Conservation (phyloP, 2,329 filamentous ascomycete species). For the Colletotrichum karsti region DNA sequence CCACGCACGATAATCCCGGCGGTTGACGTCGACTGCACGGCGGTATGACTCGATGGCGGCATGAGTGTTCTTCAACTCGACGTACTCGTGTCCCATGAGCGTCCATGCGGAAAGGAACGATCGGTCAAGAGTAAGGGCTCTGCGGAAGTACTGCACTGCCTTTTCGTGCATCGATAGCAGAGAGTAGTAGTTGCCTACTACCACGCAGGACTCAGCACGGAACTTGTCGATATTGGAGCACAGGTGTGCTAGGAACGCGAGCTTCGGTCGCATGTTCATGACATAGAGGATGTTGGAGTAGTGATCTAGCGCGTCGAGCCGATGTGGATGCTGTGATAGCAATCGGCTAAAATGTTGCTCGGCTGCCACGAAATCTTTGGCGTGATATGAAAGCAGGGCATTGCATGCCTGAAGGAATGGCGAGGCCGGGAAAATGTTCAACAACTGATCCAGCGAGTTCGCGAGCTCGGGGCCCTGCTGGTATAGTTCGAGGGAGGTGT, state of each 20-base stretch:
- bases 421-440: constrained; percentile 85
- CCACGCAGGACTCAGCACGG: constrained; percentile 94
- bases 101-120: constrained; percentile 96
- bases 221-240: constrained; percentile 95
- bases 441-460: constrained; percentile 78
- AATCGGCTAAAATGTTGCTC: constrained; percentile 79
- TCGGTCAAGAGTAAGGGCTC: constrained; percentile 88
- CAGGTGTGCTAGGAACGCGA: constrained; percentile 91
- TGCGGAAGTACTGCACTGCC: constrained; percentile 96
- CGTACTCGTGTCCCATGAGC: constrained; percentile 98
- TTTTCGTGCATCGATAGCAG: constrained; percentile 96
- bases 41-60: constrained; percentile 97
- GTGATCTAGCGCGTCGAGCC: constrained; percentile 91
- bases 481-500: constrained; percentile 91
- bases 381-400: constrained; percentile 88
- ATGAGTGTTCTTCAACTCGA: constrained; percentile 98
- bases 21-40: constrained; percentile 93
- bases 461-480: constrained; percentile 82
- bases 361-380: constrained; percentile 78
- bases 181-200: constrained; percentile 97
- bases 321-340: constrained; percentile 76
- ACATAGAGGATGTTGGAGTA: constrained; percentile 99
- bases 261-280: constrained; percentile 84
- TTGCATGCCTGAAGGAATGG: constrained; percentile 91
- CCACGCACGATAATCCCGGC: constrained; percentile 97